Percentiles rank a stretch among this genome's conserved stretches.
Evolutionary conservation across 2,329 filamentous ascomycete genomes (phyloP).

Genomic region (Fusarium sp.): DNA sequence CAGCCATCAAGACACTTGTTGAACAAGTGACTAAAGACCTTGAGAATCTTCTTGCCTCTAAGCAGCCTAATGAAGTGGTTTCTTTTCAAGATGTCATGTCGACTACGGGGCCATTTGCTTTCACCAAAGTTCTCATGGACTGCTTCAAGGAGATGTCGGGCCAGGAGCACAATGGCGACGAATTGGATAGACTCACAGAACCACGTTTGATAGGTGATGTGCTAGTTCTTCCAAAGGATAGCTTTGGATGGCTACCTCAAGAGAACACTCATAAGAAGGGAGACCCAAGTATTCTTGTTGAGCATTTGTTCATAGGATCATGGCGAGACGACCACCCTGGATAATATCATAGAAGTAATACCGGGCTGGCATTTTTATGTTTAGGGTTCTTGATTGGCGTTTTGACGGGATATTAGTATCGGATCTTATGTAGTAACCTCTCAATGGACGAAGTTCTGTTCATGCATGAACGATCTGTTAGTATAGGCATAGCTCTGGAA

Average conservation of each 20-base stretch:
- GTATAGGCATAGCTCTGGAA: too few relatives aligned
- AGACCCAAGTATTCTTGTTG: constrained; percentile 33
- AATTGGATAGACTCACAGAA: constrained; percentile 48
- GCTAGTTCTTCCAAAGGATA: constrained; percentile 51
- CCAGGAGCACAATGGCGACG: constrained; percentile 48
- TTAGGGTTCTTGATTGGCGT: not conserved
- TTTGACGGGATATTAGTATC: not conserved
- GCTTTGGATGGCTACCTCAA: constrained; percentile 42
- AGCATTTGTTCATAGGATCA: constrained; percentile 42
- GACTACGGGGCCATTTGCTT: constrained; percentile 51
- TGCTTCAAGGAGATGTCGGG: constrained; percentile 48
- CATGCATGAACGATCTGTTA: too few relatives aligned
- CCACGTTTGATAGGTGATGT: constrained; percentile 53
- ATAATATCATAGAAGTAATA: constrained; percentile 2
- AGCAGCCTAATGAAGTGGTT: constrained; percentile 22
- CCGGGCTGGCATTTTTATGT: too few relatives aligned
- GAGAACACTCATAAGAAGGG: constrained; percentile 39
- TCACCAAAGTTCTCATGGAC: constrained; percentile 51
- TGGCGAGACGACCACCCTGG: constrained; percentile 38
- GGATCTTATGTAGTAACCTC: too few relatives aligned
- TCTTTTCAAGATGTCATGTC: constrained; percentile 52
- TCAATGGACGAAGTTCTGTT: too few relatives aligned
- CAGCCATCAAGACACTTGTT: constrained; percentile 74
- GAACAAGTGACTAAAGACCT: constrained; percentile 68
- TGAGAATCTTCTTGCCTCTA: constrained; percentile 35